These are phyloP conservation scores for Candida insectorum DNA, from an alignment of 805 yeast genomes.

Conservation along the genomic window DNA sequence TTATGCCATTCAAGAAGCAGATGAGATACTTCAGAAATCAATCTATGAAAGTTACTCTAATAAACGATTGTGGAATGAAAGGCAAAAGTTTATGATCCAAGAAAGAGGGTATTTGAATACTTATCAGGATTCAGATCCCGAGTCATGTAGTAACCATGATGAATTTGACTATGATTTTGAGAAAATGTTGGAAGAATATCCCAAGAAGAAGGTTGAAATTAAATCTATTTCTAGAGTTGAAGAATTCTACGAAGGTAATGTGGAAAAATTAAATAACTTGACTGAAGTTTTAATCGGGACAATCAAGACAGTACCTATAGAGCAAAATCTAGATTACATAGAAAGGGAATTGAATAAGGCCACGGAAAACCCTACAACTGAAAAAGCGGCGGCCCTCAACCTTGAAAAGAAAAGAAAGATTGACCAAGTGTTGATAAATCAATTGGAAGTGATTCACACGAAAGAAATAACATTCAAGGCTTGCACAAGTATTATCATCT, in stretches of 20 bases:
- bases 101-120: conserved; percentile 54
- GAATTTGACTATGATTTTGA: conserved; percentile 29
- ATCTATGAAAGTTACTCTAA: conserved; percentile 65
- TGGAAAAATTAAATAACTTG: conserved; percentile 60
- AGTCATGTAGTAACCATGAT: conserved; percentile 5
- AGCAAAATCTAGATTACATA: conserved; percentile 31
- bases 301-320: conserved; percentile 49
- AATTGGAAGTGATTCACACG: conserved; percentile 54
- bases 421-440: conserved; percentile 29
- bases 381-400: conserved; percentile 5
- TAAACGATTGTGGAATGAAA: conserved; percentile 67
- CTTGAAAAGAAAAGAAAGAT: conserved; percentile 14
- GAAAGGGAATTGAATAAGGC: conserved; percentile 34
- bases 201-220: conserved; percentile 34
- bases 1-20: conserved; percentile 74
- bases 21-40: conserved; percentile 58
- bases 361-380: conserved; percentile 11
- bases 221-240: conserved; percentile 55
- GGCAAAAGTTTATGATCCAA: conserved; percentile 66
- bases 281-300: conserved; percentile 62
- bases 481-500: conserved; percentile 48
- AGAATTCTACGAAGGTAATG: conserved; percentile 47
- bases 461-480: conserved; percentile 64
- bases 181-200: conserved; percentile 21
- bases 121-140: conserved; percentile 8